These are phyloP conservation scores for Bruguiera sexangula DNA, from an alignment of 345 rosid genomes.

Conservation along the genomic window DNA sequence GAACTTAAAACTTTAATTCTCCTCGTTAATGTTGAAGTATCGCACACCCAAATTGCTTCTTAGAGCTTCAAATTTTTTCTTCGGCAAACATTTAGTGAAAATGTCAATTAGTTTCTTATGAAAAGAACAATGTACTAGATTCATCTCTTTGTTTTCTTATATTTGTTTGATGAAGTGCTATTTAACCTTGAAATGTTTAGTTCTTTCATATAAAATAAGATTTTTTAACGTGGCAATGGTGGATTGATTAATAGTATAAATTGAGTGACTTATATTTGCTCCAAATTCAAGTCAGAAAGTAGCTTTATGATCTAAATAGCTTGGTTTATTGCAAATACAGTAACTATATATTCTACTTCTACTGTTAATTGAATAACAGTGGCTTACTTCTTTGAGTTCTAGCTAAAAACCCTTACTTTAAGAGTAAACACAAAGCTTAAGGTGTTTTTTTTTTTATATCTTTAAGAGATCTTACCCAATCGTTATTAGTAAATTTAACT, in stretches of 20 bases:
- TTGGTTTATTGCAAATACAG: neutral
- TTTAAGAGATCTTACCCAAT: neutral
- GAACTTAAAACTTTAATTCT: neutral
- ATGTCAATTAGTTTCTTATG: neutral
- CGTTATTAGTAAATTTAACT: neutral
- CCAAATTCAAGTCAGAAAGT: neutral
- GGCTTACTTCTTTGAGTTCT: neutral
- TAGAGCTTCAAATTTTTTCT: neutral
- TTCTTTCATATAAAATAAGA: neutral
- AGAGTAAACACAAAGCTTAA: neutral
- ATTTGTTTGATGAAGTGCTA: neutral
- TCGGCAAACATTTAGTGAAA: neutral
- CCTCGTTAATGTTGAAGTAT: too few relatives aligned
- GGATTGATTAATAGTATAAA: neutral
- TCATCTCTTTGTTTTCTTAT: neutral
- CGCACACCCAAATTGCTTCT: neutral
- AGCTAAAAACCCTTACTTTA: neutral
- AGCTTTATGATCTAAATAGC: neutral
- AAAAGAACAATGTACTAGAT: neutral
- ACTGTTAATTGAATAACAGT: neutral
- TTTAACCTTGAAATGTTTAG: neutral
- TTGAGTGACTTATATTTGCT: neutral
- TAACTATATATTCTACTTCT: neutral
- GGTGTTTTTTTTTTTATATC: neutral
- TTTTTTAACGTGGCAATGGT: neutral